Evolutionary conservation across 805 yeast genomes (phyloP).

Genomic region (Zygosaccharomyces lentus): DNA sequence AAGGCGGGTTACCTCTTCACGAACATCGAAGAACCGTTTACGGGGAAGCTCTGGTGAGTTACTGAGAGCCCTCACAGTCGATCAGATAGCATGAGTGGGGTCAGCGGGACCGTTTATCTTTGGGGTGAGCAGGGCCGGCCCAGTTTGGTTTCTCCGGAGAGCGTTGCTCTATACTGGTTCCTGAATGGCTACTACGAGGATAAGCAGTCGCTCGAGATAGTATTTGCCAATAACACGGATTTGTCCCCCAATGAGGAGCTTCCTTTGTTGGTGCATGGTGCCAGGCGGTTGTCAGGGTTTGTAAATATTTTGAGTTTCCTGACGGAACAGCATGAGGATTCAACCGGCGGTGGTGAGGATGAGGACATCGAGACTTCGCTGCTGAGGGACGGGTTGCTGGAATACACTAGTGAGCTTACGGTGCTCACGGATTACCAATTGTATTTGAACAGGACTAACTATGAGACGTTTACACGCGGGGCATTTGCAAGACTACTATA

Average conservation of each 20-base stretch:
- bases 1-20: background rate
- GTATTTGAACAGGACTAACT: constrained; percentile 53
- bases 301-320: constrained; percentile 38
- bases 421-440: constrained; percentile 53
- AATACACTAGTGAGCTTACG: constrained; percentile 41
- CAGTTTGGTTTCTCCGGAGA: constrained; percentile 27
- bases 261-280: constrained; percentile 43
- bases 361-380: constrained; percentile 32
- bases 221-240: constrained; percentile 57
- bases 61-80: background rate
- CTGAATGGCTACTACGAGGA: constrained; percentile 14
- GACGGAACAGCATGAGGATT: constrained; percentile 1
- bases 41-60: background rate
- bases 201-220: constrained; percentile 33
- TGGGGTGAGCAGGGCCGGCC: constrained; percentile 31
- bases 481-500: constrained; percentile 51
- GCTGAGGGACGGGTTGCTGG: constrained; percentile 43
- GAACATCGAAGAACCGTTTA: background rate
- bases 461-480: constrained; percentile 55
- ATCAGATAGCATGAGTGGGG: background rate
- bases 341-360: constrained; percentile 9
- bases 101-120: constrained; percentile 16
- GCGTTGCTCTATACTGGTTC: constrained; percentile 31
- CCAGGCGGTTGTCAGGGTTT: constrained; percentile 39
- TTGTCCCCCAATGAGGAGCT: constrained; percentile 45